These are phyloP conservation scores for Thuja plicata DNA, from an alignment of 83 land plant species.

Conservation along the genomic window DNA sequence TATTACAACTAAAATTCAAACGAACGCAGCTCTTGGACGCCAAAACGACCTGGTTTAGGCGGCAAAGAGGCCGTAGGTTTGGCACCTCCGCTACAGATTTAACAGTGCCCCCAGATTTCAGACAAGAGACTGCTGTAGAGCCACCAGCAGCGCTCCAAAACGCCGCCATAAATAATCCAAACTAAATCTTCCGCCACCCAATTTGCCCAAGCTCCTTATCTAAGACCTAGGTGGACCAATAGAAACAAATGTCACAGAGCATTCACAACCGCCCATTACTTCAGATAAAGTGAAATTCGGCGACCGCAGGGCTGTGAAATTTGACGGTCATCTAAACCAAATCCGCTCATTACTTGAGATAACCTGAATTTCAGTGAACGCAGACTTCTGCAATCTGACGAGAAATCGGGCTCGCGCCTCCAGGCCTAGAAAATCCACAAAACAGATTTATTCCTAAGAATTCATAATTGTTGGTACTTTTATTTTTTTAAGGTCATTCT, in stretches of 20 bases:
- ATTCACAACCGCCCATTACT: not conserved
- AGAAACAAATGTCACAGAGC: not conserved
- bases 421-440: no score
- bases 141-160: not conserved
- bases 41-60: not conserved
- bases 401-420: not conserved
- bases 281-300: not conserved
- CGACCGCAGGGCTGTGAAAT: not conserved
- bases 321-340: not conserved
- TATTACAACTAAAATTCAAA: not conserved
- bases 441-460: no score
- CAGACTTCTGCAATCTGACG: not conserved
- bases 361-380: not conserved
- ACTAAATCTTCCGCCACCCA: not conserved
- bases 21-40: not conserved
- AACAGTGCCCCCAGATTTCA: not conserved
- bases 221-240: not conserved
- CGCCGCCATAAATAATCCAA: not conserved
- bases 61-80: not conserved
- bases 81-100: not conserved
- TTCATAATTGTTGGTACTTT: not conserved
- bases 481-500: not conserved
- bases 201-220: not conserved
- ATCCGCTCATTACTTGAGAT: not conserved
- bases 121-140: not conserved